Evolutionary conservation across 176 grass and related monocot species (phyloP), one percentile per base, ranked within the genome.

Genomic region (Raddia guianensis): DNA sequence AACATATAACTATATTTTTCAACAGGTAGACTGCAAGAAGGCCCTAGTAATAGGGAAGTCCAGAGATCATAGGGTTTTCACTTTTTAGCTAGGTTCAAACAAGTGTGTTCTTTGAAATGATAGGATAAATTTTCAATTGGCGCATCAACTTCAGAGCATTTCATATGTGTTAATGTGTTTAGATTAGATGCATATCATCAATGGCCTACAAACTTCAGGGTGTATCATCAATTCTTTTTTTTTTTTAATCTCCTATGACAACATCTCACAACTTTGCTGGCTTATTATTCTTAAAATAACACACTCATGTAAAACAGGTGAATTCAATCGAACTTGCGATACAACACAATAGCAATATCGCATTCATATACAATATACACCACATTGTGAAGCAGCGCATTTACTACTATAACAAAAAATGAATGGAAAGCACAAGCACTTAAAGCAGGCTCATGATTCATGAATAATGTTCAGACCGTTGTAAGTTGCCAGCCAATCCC

Each of bases 31-130:
- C 12, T 86, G 40, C 6, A 81, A 20, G n/a, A 77, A 49, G 64
- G 27, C 52, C 43, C 71, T 63, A 56, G 47, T 57, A 63, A 63
- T 27, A 77, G 21, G 21, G 56, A 70, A 56, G 21, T 79, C 57
- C 6, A 4, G 12, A 54, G 68, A 61, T 57, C 20, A 7, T 63
- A 68, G 33, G 6, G 10, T 78, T 87, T 57, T 80, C 40, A 49
- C 37, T 54, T 49, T 80, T 74, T 21, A 42, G 0, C 27, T 27
- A 40, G 37, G 2, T 40, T 40, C 37, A 40, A 40, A 42, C 56
- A 27, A 19, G 9, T 32, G 20, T 68, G 34, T 46, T 42, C 4
- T 40, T 40, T 40, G 3, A 40, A 40, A 40, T 1, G 4, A 40
- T 3, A 40, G 37, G 37, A 5, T 5, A 40, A 40, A 40, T 40